These are phyloP conservation scores for Penicillium sp. DNA, from an alignment of 2,329 filamentous ascomycete species.

Conservation along the genomic window DNA sequence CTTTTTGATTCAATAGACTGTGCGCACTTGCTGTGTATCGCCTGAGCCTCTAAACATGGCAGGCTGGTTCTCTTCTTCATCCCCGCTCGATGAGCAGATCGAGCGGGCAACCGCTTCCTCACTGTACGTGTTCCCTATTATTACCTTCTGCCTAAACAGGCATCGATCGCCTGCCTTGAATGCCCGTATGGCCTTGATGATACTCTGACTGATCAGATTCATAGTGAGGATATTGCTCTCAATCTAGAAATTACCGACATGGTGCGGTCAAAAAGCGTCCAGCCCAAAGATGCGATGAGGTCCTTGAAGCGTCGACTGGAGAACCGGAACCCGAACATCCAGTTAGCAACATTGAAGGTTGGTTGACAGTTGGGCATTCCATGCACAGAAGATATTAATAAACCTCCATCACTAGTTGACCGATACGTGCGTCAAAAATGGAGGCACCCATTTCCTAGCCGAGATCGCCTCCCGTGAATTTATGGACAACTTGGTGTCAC, in stretches of 20 bases:
- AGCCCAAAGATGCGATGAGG: constrained; percentile 97
- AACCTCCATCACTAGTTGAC: constrained; percentile 62
- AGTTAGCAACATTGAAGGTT: constrained; percentile 91
- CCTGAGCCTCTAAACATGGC: constrained; percentile 66
- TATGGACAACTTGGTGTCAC: constrained; percentile 92
- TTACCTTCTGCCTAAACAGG: constrained; percentile 6
- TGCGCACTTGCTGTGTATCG: constrained; percentile 3
- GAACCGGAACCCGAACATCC: constrained; percentile 96
- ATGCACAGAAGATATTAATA: constrained; percentile 13
- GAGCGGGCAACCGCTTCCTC: constrained; percentile 93
- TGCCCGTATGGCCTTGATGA: background rate
- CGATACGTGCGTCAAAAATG: constrained; percentile 98
- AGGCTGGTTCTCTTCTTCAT: constrained; percentile 93
- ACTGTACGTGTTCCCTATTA: constrained; percentile 60
- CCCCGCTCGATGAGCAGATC: constrained; percentile 93
- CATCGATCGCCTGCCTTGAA: background rate
- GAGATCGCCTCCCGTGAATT: constrained; percentile 97
- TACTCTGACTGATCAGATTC: background rate
- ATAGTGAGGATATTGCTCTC: constrained; percentile 89
- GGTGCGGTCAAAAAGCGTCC: constrained; percentile 95
- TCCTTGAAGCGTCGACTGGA: constrained; percentile 90
- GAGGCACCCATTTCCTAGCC: constrained; percentile 87
- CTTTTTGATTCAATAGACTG: constrained; percentile 25
- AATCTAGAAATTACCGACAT: constrained; percentile 98
- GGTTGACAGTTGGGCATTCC: constrained; percentile 19